Evolutionary conservation across 2,329 filamentous ascomycete species (phyloP), one percentile per base, ranked within the genome.

Genomic region (Daldinia sp.): DNA sequence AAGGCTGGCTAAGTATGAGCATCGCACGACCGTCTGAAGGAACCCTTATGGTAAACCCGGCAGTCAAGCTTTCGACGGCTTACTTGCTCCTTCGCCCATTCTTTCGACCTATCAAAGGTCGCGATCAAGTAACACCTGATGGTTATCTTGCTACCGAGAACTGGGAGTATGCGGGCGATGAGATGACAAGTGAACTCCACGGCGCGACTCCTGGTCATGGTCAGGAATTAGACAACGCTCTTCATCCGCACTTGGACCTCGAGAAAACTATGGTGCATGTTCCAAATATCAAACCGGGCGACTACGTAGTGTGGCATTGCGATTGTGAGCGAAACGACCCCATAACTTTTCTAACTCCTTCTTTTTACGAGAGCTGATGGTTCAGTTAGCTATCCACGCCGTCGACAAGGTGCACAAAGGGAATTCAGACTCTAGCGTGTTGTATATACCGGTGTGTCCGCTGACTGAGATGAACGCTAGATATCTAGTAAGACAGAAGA

Each of bases 381-480:
- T 1, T 43, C 37, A 6, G 19, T 2, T 21, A 80, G 83, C 79
- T 3, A 90, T 96, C 49, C 94, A 97, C 74, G 87, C 92, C 0
- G 94, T 97, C 0, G 94, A 97, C 78, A 89, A 87, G 68, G 81
- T 88, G 1, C 94, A 97, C 74, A 77, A 77, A 1, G 94, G 94
- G 1, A 81, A 78, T 1, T 77, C 80, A 0, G 94, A 97, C 75
- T 93, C 91, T 0, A 93, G 89, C 69, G 94, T 97, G 0, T 73
- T 97, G 62, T 97, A 97, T 72, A 96, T 97, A 57, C 93, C 94
- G 0, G 89, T 92, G 0, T 95, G 91, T 56, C 93, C 94, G 0
- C 82, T 93, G 27, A 96, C 93, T 0, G 85, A 89, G 54, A 78
- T 82, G 35, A 97, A 95, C 70, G 88, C 90, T 0, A 77, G 84